Conservation (phyloP, 2,329 filamentous ascomycete species). For the Colletotrichum sp. region DNA sequence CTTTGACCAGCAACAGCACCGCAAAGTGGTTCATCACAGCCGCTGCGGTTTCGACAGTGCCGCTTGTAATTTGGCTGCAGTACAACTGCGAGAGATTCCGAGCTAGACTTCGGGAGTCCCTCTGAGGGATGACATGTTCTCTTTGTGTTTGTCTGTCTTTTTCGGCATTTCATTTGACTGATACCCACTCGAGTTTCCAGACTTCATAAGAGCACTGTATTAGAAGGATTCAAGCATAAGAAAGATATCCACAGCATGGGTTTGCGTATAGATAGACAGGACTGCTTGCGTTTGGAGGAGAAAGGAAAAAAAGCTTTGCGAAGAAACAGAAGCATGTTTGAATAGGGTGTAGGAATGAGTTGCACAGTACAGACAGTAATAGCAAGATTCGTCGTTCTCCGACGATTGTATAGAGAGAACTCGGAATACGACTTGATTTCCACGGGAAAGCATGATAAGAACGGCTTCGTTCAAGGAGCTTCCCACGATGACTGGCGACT, state of each 20-base stretch:
- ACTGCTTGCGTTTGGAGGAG: not conserved
- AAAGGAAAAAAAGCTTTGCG: not conserved
- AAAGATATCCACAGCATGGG: not conserved
- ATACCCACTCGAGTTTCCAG: not conserved
- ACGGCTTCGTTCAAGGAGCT: not conserved
- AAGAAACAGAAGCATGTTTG: not conserved
- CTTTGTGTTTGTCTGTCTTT: not conserved
- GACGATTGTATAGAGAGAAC: not conserved
- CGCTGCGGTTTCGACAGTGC: not conserved
- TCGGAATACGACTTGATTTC: not conserved
- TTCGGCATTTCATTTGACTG: not conserved
- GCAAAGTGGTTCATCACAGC: conserved; percentile 3
- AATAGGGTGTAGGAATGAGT: not conserved
- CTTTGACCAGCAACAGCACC: conserved; percentile 4
- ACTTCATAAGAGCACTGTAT: not conserved
- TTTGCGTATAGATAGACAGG: not conserved
- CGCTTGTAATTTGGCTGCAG: not conserved
- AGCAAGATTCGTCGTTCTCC: not conserved
- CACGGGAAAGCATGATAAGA: not conserved
- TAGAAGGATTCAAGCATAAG: not conserved
- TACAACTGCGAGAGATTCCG: not conserved
- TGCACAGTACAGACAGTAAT: not conserved
- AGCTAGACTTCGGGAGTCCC: not conserved
- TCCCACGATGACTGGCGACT: not conserved
- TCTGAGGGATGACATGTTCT: not conserved